Evolutionary conservation across 441 rosid genomes (phyloP), one percentile per base, ranked within the genome.

Genomic region (Euphorbia celastroides): DNA sequence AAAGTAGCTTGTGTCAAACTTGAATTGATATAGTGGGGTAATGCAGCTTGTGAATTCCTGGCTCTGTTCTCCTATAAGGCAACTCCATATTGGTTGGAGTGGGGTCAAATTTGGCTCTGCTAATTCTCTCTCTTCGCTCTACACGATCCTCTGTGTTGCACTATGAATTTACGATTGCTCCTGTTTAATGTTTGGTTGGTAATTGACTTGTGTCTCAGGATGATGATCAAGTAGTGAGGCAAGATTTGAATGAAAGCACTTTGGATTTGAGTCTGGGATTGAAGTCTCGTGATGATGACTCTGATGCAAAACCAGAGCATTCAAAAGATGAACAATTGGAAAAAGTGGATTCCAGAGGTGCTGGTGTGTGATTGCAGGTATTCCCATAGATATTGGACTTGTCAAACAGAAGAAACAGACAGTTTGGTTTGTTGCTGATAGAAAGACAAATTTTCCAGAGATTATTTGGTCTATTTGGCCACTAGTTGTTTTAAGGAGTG

Each of bases 161-260:
- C 54, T 66, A 14, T 17, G n/a, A n/a, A n/a, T n/a, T n/a, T n/a
- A n/a, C n/a, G 13, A 3, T 23, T 22, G 36, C 50, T 62, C 66
- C 26, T 64, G 66, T 73, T 73, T 70, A 34, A 65, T 65, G 14
- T 52, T 62, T 55, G 34, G 14, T 72, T 65, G 38, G 31, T 26
- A 1, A 71, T 72, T 68, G 22, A 60, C 68, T 66, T 46, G 32
- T 32, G 67, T 77, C 67, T 60, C 85, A 88, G 96, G 90, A 84
- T 61, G 77, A 78, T 46, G 76, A 67, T 54, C 83, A 77, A 70
- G 66, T 80, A 46, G 84, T 84, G 70, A 78, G 86, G 23, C 99
- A 94, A 84, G 99, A 91, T 82, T 80, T 91, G 50, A 91, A 91
- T 5, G 89, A 94, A 80, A 88, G 92, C 89, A 84, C 89, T 51